Evolutionary conservation across 495 filamentous ascomycete species (phyloP).

Genomic region (Neurospora sp.): DNA sequence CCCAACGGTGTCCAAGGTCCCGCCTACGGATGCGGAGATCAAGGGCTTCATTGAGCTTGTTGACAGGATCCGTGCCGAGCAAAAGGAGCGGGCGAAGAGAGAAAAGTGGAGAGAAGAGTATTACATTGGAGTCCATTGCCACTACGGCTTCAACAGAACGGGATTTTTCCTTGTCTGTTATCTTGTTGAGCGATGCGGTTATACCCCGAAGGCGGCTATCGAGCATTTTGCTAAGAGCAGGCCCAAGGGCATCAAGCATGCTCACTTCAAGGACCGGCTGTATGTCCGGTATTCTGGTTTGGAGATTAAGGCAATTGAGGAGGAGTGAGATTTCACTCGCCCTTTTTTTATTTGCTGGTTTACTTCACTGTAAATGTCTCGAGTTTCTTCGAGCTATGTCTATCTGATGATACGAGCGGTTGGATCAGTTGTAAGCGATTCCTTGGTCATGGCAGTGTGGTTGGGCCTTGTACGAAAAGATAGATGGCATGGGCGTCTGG

Average conservation of each 20-base stretch:
- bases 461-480: neutral
- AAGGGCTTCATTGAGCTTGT: conserved; percentile 67
- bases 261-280: conserved; percentile 78
- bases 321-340: neutral
- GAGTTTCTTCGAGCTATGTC: neutral
- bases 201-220: conserved; percentile 64
- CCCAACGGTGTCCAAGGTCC: conserved; percentile 85
- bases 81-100: conserved; percentile 27
- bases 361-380: neutral
- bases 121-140: conserved; percentile 79
- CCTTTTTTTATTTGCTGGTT: neutral
- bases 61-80: conserved; percentile 52
- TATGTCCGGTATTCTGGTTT: conserved; percentile 59
- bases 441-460: neutral
- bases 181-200: conserved; percentile 70
- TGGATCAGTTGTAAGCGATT: neutral
- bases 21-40: conserved; percentile 68
- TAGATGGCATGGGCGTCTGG: neutral
- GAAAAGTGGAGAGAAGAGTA: conserved; percentile 30
- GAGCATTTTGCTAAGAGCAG: conserved; percentile 64
- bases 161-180: conserved; percentile 90
- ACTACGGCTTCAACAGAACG: conserved; percentile 90
- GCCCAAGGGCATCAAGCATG: conserved; percentile 79
- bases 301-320: conserved; percentile 6
- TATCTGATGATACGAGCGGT: neutral